Evolutionary conservation across 768 basidiomycete species (phyloP).

Genomic region (Exsudoporus frostii): DNA sequence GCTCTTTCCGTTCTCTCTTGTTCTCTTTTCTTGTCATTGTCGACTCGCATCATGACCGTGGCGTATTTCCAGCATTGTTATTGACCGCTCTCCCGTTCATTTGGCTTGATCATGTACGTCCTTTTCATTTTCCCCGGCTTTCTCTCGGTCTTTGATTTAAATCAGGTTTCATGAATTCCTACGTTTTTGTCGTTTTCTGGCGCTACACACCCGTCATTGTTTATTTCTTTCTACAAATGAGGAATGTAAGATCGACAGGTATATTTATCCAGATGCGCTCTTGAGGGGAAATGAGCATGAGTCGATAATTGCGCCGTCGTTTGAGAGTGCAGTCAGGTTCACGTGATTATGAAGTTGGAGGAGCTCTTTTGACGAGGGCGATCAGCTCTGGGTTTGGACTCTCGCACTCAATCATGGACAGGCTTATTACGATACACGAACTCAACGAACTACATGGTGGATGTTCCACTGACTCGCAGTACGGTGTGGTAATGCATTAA

Average conservation of each 20-base stretch:
- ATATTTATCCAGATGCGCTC: background rate
- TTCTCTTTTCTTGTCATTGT: background rate
- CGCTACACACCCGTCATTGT: background rate
- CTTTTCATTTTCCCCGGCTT: background rate
- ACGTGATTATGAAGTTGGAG: too few species aligned
- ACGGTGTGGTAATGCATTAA: too few species aligned
- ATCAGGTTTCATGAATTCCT: background rate
- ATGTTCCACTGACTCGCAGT: too few species aligned
- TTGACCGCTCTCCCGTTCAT: conserved; percentile 1
- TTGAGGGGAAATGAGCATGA: background rate
- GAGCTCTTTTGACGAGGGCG: too few species aligned
- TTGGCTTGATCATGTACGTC: background rate
- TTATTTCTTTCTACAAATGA: background rate
- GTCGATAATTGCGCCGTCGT: background rate
- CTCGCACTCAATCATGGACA: too few species aligned
- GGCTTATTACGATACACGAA: too few species aligned
- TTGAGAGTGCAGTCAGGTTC: too few species aligned
- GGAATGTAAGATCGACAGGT: conserved; percentile 3
- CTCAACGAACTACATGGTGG: too few species aligned
- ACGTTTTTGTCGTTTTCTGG: background rate
- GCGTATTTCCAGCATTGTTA: conserved; percentile 2
- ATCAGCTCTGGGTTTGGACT: too few species aligned
- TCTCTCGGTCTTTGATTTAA: background rate
- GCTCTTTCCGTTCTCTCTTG: background rate
- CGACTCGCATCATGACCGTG: background rate